These are phyloP conservation scores for Saccharomyces eubayanus DNA, from an alignment of 805 yeast genomes.

Conservation along the genomic window DNA sequence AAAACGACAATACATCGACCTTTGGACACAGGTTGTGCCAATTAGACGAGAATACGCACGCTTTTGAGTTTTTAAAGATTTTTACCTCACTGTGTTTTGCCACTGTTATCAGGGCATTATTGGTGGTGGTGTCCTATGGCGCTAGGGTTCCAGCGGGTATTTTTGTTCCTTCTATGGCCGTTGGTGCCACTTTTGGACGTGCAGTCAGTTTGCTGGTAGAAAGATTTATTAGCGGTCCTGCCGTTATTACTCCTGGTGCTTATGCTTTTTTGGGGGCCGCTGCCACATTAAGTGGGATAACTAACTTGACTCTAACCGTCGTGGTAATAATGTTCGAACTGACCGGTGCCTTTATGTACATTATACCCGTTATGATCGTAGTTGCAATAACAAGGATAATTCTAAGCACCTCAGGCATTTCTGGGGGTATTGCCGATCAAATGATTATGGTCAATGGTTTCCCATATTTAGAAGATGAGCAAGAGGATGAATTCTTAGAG, in stretches of 20 bases:
- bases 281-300: conserved; percentile 88
- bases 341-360: conserved; percentile 88
- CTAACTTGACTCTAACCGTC: conserved; percentile 84
- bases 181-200: conserved; percentile 91
- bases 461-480: conserved; percentile 64
- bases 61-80: conserved; percentile 27
- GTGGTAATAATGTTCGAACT: conserved; percentile 93
- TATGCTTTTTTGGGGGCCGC: conserved; percentile 96
- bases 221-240: conserved; percentile 32
- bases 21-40: conserved; percentile 38
- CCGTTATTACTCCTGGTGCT: conserved; percentile 84
- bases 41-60: conserved; percentile 27
- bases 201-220: conserved; percentile 72
- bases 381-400: conserved; percentile 80
- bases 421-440: conserved; percentile 89
- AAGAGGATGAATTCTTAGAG: conserved; percentile 52
- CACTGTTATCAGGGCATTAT: conserved; percentile 55
- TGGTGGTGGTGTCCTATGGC: conserved; percentile 83
- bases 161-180: conserved; percentile 93
- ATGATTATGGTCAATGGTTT: conserved; percentile 84
- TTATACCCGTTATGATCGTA: conserved; percentile 92
- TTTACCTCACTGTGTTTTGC: conserved; percentile 57
- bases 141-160: conserved; percentile 96
- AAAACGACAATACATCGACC: conserved; percentile 26
- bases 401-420: conserved; percentile 62